phyloP scores from a whole-genome alignment of 2,329 filamentous ascomycete genomes.

The Raffaelea deltoideospora region DNA sequence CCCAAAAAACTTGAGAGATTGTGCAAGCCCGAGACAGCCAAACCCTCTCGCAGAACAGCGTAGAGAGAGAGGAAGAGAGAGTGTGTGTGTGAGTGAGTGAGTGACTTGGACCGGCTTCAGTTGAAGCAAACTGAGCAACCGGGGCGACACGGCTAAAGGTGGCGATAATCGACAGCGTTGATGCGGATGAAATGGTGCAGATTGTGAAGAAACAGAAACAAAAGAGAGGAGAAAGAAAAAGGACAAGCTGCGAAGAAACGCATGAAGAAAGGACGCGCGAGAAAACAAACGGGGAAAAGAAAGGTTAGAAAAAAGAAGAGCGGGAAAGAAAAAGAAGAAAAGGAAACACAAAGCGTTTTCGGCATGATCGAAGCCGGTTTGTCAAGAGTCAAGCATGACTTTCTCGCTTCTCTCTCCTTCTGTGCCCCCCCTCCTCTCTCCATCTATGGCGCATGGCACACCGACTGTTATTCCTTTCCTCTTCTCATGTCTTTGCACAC shows the following conservation, averaged over 20 bases:
- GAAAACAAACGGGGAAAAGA: background rate
- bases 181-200: background rate
- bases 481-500: too few relatives aligned
- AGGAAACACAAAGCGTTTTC: background rate
- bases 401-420: background rate
- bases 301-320: background rate
- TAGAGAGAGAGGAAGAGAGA: too few relatives aligned
- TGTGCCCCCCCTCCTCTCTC: background rate
- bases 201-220: too few relatives aligned
- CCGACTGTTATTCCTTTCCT: too few relatives aligned
- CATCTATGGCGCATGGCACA: background rate
- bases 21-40: too few relatives aligned
- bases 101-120: too few relatives aligned
- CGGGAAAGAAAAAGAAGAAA: background rate
- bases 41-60: too few relatives aligned
- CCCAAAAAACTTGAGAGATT: too few relatives aligned
- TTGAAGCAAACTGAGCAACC: background rate
- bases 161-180: background rate
- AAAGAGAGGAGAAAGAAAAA: conserved; percentile 11
- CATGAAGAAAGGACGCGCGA: too few relatives aligned
- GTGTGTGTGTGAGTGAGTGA: too few relatives aligned
- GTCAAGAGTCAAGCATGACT: background rate
- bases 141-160: background rate
- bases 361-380: background rate
- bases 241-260: background rate